Base-by-base conservation (phyloP, 208 protist genomes). In the Zelonia costaricensis region DNA sequence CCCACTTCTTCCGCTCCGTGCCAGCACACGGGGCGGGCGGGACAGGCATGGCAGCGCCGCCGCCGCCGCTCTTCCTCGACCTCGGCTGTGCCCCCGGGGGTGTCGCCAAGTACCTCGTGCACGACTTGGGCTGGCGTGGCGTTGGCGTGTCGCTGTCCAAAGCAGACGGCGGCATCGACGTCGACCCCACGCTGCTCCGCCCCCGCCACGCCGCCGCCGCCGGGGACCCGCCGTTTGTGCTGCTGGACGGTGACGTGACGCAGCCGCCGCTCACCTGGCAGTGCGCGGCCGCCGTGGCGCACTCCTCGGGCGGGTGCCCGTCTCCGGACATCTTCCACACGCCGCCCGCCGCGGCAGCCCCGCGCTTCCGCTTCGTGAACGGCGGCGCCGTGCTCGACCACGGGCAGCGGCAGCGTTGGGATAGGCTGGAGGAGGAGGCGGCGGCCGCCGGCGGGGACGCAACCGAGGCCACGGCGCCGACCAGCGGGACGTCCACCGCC, bases 331-430 rank as follows among this genome's bases (percentile, higher is more conserved):
- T 51, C 12, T 56, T 58, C 6, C 33, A 30, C 2, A 2, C 9
- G 0, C 18, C 13, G 13, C n/a, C 27, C 7, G 12, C 1, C 18
- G 0, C 20, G 8, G 0, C 9, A 35, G 7, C 22, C 36, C 55
- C 36, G 9, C 40, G 40, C 23, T 93, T 87, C 47, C 58, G 74
- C 55, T 93, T 93, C 49, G 82, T 93, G 20, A 93, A 93, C 64
- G 74, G 81, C 28, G 86, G 86, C n/a, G 86, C 86, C 1, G 86
- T 93, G 42, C 78, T 82, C 42, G 86, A 93, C 40, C 70, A 93
- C 56, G 86, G 86, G 0, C 86, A 93, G 61, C 86, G 86, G 8
- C 64, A 65, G 18, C 45, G 54, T 9, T 61, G 58, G 54, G 39
- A 43, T 1, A 47, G 40, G 25, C 39, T 35, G 6, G 22, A 36